Conservation (phyloP, 1,284 basidiomycete genomes). For the Thecaphora thlaspeos region DNA sequence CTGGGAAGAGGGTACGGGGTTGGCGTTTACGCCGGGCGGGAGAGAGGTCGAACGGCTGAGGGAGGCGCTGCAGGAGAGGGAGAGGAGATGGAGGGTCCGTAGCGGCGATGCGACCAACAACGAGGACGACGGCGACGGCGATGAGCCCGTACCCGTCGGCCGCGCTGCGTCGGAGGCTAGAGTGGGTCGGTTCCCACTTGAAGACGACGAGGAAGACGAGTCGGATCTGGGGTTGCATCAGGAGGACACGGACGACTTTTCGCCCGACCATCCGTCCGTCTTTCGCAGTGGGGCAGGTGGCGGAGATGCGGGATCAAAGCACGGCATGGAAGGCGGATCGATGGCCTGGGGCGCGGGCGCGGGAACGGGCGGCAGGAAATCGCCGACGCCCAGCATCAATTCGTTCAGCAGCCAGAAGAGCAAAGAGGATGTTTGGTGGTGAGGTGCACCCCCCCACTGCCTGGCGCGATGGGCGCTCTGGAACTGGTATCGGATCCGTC, state of each 20-base stretch:
- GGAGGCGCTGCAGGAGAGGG: constrained; percentile 28
- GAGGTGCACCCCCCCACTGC: too few relatives aligned
- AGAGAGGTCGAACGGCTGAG: constrained; percentile 27
- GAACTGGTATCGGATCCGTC: too few relatives aligned
- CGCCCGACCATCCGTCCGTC: background rate
- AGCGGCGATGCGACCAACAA: background rate
- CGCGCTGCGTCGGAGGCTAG: background rate
- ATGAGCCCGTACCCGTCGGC: background rate
- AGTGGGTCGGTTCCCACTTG: too few relatives aligned
- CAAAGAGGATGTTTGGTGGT: constrained; percentile 25
- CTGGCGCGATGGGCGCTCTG: too few relatives aligned
- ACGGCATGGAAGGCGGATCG: background rate
- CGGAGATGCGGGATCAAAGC: background rate
- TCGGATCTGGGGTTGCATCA: constrained; percentile 12
- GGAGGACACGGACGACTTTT: constrained; percentile 5
- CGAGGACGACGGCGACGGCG: constrained; percentile 1
- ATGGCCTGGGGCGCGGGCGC: background rate
- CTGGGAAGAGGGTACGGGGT: background rate
- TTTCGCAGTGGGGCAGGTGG: background rate
- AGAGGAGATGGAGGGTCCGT: constrained; percentile 22
- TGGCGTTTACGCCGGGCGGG: constrained; percentile 16
- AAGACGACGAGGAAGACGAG: constrained; percentile 6
- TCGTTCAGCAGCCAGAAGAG: constrained; percentile 11
- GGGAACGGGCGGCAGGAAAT: background rate
- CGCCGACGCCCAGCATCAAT: too few relatives aligned